phyloP scores from a whole-genome alignment of 169 alveolate genomes.

The Plasmodium chabaudi region DNA sequence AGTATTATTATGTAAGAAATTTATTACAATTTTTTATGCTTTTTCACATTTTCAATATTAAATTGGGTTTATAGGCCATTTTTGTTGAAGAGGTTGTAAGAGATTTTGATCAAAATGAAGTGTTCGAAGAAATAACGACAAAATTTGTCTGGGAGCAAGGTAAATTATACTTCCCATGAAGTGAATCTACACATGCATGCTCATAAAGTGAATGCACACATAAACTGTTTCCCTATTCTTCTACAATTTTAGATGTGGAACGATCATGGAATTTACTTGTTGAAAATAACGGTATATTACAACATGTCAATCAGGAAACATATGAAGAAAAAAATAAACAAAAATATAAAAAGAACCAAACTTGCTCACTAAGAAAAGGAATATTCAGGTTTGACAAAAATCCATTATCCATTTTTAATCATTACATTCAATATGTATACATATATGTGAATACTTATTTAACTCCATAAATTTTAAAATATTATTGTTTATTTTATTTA shows the following conservation, averaged over 20 bases:
- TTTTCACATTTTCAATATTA: neutral
- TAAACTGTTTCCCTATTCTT: neutral
- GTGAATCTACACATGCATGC: neutral
- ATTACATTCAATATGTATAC: too few relatives aligned
- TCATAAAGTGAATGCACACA: neutral
- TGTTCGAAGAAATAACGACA: constrained; percentile 81
- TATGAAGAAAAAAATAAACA: constrained; percentile 38
- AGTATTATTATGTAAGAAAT: neutral
- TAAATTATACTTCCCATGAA: constrained; percentile 3
- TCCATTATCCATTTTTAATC: too few relatives aligned
- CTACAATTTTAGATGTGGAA: constrained; percentile 78
- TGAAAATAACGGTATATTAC: constrained; percentile 85
- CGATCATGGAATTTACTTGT: constrained; percentile 86
- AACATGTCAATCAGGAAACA: constrained; percentile 78
- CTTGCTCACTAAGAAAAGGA: constrained; percentile 75
- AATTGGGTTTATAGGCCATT: constrained; percentile 22
- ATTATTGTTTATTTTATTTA: neutral
- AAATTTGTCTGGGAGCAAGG: constrained; percentile 88
- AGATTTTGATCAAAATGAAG: constrained; percentile 72
- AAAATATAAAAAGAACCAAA: constrained; percentile 22
- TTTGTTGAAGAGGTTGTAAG: constrained; percentile 69
- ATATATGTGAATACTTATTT: neutral
- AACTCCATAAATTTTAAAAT: neutral
- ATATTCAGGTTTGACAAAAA: constrained; percentile 77
- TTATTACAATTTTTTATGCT: neutral